Percentiles rank a stretch among this genome's conserved stretches.
These are phyloP conservation scores for Gynostemma pentaphyllum DNA, from an alignment of 306 rosid genomes.

Conservation along the genomic window DNA sequence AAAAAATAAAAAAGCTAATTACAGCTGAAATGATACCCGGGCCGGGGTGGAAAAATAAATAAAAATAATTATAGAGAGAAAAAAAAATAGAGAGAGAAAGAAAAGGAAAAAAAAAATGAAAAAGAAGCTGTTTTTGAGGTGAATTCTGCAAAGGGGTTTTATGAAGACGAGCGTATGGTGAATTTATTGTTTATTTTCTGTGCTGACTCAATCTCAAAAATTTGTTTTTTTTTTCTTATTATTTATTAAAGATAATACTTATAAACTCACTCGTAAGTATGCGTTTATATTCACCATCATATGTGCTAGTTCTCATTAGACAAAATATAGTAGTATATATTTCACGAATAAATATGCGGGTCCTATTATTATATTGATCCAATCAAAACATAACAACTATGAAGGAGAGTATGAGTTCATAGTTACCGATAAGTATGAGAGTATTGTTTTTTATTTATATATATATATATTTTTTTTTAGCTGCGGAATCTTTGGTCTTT, in stretches of 20 bases:
- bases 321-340: too few species aligned
- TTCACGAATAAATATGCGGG: too few species aligned
- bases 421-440: too few species aligned
- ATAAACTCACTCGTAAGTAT: too few species aligned
- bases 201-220: slow-evolving; percentile 51
- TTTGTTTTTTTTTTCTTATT: slow-evolving; percentile 7
- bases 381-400: too few species aligned
- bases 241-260: slow-evolving; percentile 6
- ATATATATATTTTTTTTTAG: slow-evolving; percentile 11
- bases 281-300: too few species aligned
- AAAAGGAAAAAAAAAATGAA: slow-evolving; percentile 45
- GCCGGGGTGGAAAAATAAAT: slow-evolving; percentile 24
- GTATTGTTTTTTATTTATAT: too few species aligned
- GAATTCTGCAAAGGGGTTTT: slow-evolving; percentile 26
- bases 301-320: too few species aligned
- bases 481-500: slow-evolving; percentile 39
- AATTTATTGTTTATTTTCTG: slow-evolving; percentile 42
- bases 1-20: slow-evolving; percentile 1
- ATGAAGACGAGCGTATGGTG: slow-evolving; percentile 26
- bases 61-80: slow-evolving; percentile 20
- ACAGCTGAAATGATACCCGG: slow-evolving; percentile 27
- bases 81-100: not conserved
- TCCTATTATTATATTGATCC: too few species aligned
- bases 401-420: too few species aligned
- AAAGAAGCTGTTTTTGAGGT: slow-evolving; percentile 18